Evolutionary conservation across 1,139 yeast genomes (phyloP).

Genomic region (Suhomyces terraborum): DNA sequence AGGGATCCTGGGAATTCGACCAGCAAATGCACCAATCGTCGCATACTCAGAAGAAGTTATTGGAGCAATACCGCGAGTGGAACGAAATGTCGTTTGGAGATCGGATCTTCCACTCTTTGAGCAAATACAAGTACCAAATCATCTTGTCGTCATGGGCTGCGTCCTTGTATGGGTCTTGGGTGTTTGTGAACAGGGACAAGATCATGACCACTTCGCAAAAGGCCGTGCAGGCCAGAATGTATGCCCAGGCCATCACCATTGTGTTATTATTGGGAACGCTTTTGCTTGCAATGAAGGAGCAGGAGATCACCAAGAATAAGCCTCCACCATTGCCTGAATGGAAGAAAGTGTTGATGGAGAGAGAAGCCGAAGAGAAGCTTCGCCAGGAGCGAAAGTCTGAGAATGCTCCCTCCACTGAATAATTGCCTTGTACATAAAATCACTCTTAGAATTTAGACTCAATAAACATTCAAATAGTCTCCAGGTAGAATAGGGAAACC

Average conservation of each 20-base stretch:
- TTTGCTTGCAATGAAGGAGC: slow-evolving; percentile 64
- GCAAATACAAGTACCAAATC: slow-evolving; percentile 69
- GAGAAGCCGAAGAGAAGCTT: slow-evolving; percentile 26
- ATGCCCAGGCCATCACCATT: slow-evolving; percentile 82
- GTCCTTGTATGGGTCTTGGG: slow-evolving; percentile 84
- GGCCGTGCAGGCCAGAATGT: slow-evolving; percentile 90
- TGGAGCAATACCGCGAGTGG: slow-evolving; percentile 28
- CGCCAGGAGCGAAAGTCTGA: neutral
- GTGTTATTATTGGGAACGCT: slow-evolving; percentile 63
- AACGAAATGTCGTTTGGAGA: slow-evolving; percentile 18
- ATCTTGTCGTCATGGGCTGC: slow-evolving; percentile 84
- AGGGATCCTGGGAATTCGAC: slow-evolving; percentile 52
- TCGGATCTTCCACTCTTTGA: slow-evolving; percentile 42
- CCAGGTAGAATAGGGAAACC: too few species aligned
- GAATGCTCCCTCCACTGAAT: neutral
- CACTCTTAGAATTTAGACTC: neutral
- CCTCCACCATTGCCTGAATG: slow-evolving; percentile 46
- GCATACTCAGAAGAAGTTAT: slow-evolving; percentile 26
- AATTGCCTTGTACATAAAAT: slow-evolving; percentile 7
- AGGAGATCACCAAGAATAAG: slow-evolving; percentile 41
- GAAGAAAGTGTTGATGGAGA: slow-evolving; percentile 33
- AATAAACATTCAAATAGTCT: too few species aligned
- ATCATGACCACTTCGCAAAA: slow-evolving; percentile 80
- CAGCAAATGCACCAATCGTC: slow-evolving; percentile 40
- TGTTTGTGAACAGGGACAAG: slow-evolving; percentile 70